Conservation (phyloP, 805 yeast genomes). For the Lachancea kluyveri region DNA sequence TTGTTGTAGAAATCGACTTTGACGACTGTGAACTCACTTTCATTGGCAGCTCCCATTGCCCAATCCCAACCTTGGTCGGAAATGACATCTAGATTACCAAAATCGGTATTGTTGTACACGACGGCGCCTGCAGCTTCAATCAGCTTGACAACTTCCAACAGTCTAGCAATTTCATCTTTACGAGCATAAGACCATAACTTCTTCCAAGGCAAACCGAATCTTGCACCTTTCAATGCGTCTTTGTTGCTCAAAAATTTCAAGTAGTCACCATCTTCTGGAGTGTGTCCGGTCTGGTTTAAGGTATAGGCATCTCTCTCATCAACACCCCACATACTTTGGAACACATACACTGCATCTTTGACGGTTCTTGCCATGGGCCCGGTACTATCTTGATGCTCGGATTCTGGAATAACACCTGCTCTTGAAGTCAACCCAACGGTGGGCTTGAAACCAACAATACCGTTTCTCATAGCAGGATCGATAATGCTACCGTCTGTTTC, state of each 20-base stretch:
- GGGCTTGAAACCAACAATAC: constrained; percentile 26
- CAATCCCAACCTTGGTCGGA: constrained; percentile 29
- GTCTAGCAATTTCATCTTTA: constrained; percentile 14
- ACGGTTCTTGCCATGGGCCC: constrained; percentile 28
- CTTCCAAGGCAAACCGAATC: constrained; percentile 29
- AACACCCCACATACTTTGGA: constrained; percentile 27
- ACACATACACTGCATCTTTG: constrained; percentile 24
- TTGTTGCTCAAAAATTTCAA: constrained; percentile 20
- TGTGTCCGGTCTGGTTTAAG: constrained; percentile 22
- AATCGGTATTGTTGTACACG: constrained; percentile 26
- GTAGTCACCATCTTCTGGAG: constrained; percentile 27
- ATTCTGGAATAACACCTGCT: constrained; percentile 26
- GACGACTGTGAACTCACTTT: constrained; percentile 28
- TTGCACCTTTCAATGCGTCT: constrained; percentile 25
- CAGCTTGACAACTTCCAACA: constrained; percentile 15
- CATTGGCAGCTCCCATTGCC: constrained; percentile 24
- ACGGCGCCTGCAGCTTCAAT: constrained; percentile 26
- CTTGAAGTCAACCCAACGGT: constrained; percentile 28
- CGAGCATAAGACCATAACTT: constrained; percentile 20
- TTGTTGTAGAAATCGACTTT: constrained; percentile 28
- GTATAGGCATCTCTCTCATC: constrained; percentile 24
- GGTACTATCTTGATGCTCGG: constrained; percentile 26
- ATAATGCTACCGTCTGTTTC: constrained; percentile 29
- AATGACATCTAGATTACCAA: constrained; percentile 22
- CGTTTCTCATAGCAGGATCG: constrained; percentile 25